phyloP scores from a whole-genome alignment of 78 protist genomes.

The Parvularia atlantis region DNA sequence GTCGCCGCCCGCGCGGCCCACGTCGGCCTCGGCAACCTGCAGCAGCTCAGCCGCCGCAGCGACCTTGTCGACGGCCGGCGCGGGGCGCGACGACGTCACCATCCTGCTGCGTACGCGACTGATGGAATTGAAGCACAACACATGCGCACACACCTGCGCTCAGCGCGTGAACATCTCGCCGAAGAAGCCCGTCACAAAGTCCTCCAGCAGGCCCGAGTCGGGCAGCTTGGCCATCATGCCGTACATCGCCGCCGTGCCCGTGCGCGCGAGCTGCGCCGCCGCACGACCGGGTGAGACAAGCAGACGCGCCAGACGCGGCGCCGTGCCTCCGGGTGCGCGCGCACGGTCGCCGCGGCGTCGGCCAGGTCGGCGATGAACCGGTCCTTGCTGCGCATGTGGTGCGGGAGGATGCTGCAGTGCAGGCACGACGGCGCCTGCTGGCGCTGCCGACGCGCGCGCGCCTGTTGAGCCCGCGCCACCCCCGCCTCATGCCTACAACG shows the following conservation, averaged over 20 bases:
- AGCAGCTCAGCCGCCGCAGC: too few relatives aligned
- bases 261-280: not conserved
- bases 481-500: not conserved
- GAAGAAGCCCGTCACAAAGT: not conserved
- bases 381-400: not conserved
- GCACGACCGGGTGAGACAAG: not conserved
- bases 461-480: not conserved
- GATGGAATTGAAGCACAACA: too few relatives aligned
- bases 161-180: not conserved
- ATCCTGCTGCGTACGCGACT: too few relatives aligned
- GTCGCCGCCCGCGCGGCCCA: too few relatives aligned
- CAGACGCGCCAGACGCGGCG: not conserved
- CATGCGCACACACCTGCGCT: too few relatives aligned
- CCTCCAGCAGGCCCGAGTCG: not conserved
- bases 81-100: too few relatives aligned
- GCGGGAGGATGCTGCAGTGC: conserved; percentile 5
- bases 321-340: not conserved
- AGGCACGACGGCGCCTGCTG: conserved; percentile 2
- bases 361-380: not conserved
- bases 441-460: not conserved
- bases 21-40: too few relatives aligned
- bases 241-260: conserved; percentile 11
- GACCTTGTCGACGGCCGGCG: too few relatives aligned
- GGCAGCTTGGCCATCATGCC: conserved; percentile 6
- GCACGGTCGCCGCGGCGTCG: not conserved